Conservation (phyloP, 495 filamentous ascomycete genomes). For the Cladorrhinum samala region DNA sequence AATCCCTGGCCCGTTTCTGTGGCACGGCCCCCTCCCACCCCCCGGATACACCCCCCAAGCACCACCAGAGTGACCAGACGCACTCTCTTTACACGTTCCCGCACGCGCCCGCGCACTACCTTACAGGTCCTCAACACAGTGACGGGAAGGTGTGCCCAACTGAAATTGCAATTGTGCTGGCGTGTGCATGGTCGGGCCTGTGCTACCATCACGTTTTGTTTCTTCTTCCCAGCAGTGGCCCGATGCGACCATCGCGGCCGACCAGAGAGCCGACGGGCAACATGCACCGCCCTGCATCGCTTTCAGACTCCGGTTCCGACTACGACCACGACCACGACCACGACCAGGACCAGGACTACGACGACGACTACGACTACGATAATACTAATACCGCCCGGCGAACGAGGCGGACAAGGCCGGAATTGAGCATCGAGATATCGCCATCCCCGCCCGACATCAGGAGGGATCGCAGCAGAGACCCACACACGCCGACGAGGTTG, state of each 20-base stretch:
- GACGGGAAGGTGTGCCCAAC: no score
- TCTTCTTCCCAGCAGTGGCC: not conserved
- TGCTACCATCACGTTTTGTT: not conserved
- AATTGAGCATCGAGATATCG: slow-evolving; percentile 1
- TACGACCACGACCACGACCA: not conserved
- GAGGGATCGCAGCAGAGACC: slow-evolving; percentile 22
- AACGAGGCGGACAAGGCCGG: not conserved
- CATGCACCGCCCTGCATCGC: no score
- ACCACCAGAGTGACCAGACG: not conserved
- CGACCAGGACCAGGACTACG: not conserved
- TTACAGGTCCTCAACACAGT: no score
- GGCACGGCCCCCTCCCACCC: not conserved
- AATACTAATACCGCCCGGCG: no score
- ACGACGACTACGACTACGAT: not conserved
- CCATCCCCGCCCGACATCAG: no score
- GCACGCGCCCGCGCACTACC: no score
- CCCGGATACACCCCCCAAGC: not conserved
- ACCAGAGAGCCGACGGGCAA: not conserved
- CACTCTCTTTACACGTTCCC: not conserved
- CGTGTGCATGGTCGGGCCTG: not conserved
- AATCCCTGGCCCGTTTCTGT: not conserved
- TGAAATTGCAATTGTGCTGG: no score
- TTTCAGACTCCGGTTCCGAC: not conserved
- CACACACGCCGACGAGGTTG: slow-evolving; percentile 4
- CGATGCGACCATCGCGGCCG: no score